phyloP scores from a whole-genome alignment of 2,329 filamentous ascomycete species.

The Colletotrichum lentis region DNA sequence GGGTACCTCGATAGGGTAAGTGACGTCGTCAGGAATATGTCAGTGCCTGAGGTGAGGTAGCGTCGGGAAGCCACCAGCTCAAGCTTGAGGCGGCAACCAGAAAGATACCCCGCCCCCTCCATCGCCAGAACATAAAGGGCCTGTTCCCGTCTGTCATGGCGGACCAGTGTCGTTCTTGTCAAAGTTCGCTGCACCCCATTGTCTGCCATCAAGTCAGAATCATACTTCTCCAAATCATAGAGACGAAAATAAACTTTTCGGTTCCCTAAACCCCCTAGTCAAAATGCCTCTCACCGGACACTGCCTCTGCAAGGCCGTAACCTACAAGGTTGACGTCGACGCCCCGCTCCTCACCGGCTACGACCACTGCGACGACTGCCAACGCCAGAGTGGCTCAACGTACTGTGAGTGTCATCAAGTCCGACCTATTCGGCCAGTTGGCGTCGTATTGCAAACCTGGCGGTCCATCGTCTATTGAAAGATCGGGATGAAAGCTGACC shows the following conservation, averaged over 20 bases:
- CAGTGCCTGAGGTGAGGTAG: slow-evolving; percentile 24
- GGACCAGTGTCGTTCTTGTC: not conserved
- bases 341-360: slow-evolving; percentile 66
- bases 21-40: slow-evolving; percentile 35
- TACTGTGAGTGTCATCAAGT: slow-evolving; percentile 61
- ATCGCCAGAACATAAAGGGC: slow-evolving; percentile 29
- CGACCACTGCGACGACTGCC: slow-evolving; percentile 78
- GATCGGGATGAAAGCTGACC: not conserved
- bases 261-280: not conserved
- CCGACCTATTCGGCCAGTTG: not conserved
- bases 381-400: slow-evolving; percentile 73
- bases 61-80: slow-evolving; percentile 28
- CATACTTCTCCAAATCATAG: slow-evolving; percentile 15
- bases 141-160: slow-evolving; percentile 14
- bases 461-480: not conserved
- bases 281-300: slow-evolving; percentile 73
- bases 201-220: slow-evolving; percentile 6
- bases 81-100: slow-evolving; percentile 20
- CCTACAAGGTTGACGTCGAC: slow-evolving; percentile 68
- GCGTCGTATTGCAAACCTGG: not conserved
- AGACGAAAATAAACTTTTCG: not conserved
- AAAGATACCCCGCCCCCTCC: slow-evolving; percentile 32
- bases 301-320: slow-evolving; percentile 76
- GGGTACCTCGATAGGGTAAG: slow-evolving; percentile 30
- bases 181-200: slow-evolving; percentile 26